phyloP scores from a whole-genome alignment of 1,284 basidiomycete genomes.

The Irpex sp. region DNA sequence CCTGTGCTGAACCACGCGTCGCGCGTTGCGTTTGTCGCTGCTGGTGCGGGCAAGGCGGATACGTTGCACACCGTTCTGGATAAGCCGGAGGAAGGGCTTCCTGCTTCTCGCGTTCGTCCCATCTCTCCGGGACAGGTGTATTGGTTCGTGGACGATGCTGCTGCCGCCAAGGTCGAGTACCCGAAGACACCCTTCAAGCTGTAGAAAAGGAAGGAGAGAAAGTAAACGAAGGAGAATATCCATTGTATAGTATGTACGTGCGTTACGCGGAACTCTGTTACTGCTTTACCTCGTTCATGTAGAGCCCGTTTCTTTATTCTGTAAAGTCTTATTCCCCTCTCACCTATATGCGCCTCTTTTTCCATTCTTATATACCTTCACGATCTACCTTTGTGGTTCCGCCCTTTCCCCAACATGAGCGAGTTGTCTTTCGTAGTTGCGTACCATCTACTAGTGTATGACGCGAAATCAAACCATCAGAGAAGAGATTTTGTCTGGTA shows the following conservation, averaged over 20 bases:
- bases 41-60: slow-evolving; percentile 84
- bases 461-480: too few relatives aligned
- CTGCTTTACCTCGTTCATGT: not conserved
- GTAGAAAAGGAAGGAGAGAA: slow-evolving; percentile 21
- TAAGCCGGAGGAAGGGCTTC: slow-evolving; percentile 76
- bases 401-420: too few relatives aligned
- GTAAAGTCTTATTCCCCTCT: not conserved
- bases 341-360: not conserved
- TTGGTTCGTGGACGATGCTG: slow-evolving; percentile 90
- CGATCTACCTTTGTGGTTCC: not conserved
- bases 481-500: too few relatives aligned
- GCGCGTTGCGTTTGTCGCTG: slow-evolving; percentile 84
- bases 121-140: slow-evolving; percentile 80
- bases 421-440: too few relatives aligned
- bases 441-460: too few relatives aligned
- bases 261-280: not conserved
- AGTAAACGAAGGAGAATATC: slow-evolving; percentile 1
- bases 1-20: slow-evolving; percentile 92
- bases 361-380: not conserved
- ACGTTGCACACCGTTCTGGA: slow-evolving; percentile 77
- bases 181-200: slow-evolving; percentile 52
- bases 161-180: slow-evolving; percentile 62
- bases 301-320: not conserved
- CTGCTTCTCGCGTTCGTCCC: slow-evolving; percentile 81
- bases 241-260: slow-evolving; percentile 7